Evolutionary conservation across 139 green algal genomes (phyloP).

Genomic region (Asterochloris erici): DNA sequence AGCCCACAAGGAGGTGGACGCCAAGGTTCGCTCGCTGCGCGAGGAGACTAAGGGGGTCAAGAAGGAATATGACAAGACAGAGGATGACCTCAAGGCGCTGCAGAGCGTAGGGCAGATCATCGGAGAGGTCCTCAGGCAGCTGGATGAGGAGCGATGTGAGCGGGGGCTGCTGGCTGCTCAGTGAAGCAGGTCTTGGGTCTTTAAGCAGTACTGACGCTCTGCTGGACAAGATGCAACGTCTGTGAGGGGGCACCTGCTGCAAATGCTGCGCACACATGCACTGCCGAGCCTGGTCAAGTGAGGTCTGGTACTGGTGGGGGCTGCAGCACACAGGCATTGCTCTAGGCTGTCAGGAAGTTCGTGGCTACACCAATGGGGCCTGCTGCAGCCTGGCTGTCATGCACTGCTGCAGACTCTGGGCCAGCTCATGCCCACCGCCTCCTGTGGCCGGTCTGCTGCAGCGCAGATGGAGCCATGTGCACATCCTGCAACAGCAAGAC

Average conservation of each 20-base stretch:
- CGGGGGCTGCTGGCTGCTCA: conserved; percentile 8
- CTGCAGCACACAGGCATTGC: background rate
- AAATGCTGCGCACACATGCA: background rate
- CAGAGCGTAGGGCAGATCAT: conserved; percentile 99
- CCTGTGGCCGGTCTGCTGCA: too few species aligned
- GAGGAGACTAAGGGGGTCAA: conserved; percentile 81
- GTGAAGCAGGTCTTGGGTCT: background rate
- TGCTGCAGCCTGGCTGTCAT: too few species aligned
- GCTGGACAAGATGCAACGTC: too few species aligned
- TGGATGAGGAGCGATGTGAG: conserved; percentile 97
- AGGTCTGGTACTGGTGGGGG: background rate
- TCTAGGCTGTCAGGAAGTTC: too few species aligned
- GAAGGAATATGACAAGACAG: conserved; percentile 98
- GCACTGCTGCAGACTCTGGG: too few species aligned
- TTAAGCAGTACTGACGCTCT: background rate
- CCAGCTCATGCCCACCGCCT: too few species aligned
- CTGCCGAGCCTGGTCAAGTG: background rate
- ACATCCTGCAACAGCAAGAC: background rate
- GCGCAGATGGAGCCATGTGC: too few species aligned
- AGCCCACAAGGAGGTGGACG: conserved; percentile 83
- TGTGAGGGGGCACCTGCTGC: too few species aligned
- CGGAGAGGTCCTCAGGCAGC: conserved; percentile 95
- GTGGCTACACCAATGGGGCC: too few species aligned
- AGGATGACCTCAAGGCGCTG: conserved; percentile 97
- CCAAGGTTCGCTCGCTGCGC: conserved; percentile 66